Conservation (phyloP, 768 basidiomycete genomes). For the Mycena vitilis region DNA sequence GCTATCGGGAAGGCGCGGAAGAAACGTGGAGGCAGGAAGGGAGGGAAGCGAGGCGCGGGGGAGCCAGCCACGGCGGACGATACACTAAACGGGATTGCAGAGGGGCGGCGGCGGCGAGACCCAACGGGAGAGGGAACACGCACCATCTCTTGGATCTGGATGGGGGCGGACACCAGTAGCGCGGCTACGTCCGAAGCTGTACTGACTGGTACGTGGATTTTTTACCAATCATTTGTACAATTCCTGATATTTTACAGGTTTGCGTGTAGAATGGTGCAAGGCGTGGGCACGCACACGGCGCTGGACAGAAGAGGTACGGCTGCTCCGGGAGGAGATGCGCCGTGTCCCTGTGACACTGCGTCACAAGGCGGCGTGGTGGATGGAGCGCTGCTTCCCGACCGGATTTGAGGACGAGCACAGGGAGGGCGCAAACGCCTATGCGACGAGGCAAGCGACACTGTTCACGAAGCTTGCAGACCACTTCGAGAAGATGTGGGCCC, state of each 20-base stretch:
- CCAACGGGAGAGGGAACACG: no score
- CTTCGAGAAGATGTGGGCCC: background rate
- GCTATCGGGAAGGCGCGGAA: no score
- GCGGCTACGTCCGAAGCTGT: no score
- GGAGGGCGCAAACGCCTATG: background rate
- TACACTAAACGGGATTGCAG: no score
- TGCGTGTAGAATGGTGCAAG: constrained; percentile 3
- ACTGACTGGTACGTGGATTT: no score
- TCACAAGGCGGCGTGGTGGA: background rate
- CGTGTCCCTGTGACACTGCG: background rate
- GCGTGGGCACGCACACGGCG: background rate
- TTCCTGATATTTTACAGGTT: background rate
- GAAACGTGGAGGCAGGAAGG: no score
- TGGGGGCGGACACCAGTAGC: no score
- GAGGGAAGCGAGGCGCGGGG: no score
- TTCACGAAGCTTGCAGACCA: background rate
- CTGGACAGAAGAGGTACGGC: background rate
- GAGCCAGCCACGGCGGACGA: no score
- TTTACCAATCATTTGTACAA: no score
- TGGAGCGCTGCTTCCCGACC: background rate
- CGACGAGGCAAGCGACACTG: background rate
- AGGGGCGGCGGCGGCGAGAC: no score
- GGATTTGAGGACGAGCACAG: background rate
- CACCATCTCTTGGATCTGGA: no score
- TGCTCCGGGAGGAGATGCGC: background rate